Percentiles rank a stretch among this genome's conserved stretches.
phyloP scores from a whole-genome alignment of 1,284 basidiomycete genomes.

The Trichosporon inkin region DNA sequence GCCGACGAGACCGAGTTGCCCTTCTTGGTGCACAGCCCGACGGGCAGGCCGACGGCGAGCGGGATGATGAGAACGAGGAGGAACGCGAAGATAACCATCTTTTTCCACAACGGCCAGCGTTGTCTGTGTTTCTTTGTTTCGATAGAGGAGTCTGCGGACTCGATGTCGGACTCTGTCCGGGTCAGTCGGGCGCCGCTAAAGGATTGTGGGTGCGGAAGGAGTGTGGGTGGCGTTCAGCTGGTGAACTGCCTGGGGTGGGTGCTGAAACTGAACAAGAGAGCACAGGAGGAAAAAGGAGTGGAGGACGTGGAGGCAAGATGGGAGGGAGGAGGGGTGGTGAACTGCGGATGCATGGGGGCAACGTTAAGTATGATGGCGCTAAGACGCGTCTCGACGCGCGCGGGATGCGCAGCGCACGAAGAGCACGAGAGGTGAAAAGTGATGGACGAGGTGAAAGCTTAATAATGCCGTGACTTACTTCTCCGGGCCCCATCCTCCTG shows the following conservation, averaged over 20 bases:
- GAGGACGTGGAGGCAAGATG: neutral
- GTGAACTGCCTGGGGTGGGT: neutral
- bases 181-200: neutral
- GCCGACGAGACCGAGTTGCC: neutral
- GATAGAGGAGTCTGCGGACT: neutral
- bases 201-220: neutral
- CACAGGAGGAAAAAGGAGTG: neutral
- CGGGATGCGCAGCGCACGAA: conserved; percentile 3
- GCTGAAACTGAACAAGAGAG: neutral
- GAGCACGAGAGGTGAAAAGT: neutral
- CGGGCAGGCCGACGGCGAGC: conserved; percentile 5
- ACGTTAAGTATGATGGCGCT: neutral
- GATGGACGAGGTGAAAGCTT: conserved; percentile 1
- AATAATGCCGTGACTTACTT: conserved; percentile 4
- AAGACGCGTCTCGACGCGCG: neutral
- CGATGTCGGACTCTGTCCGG: conserved; percentile 8
- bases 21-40: neutral
- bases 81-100: conserved; percentile 7
- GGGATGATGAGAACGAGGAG: conserved; percentile 11
- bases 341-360: neutral
- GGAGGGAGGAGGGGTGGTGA: neutral
- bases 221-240: neutral
- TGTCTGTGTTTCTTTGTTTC: neutral
- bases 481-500: conserved; percentile 1
- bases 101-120: conserved; percentile 10